Percentiles rank a stretch among this genome's conserved stretches.
Evolutionary conservation across 192 early-diverging fungal species (phyloP).

Genomic region (Entrophospora sp.): DNA sequence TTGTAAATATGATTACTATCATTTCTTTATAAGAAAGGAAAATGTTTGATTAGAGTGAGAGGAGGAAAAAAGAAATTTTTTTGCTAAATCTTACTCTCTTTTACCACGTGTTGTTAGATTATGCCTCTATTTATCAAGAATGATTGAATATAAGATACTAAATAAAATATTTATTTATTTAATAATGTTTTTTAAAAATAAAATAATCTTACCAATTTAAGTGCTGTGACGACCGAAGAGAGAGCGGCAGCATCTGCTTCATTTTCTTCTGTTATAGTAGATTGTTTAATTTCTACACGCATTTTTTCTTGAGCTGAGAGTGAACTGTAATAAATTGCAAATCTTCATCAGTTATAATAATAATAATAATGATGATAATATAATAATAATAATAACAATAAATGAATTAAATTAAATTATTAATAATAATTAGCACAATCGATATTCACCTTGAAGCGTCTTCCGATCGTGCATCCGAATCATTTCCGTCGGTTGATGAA

Average conservation of each 20-base stretch:
- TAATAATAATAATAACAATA: not conserved
- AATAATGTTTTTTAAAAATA: not conserved
- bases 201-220: slow-evolving; percentile 24
- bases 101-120: slow-evolving; percentile 19
- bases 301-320: slow-evolving; percentile 16
- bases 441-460: slow-evolving; percentile 27
- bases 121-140: slow-evolving; percentile 20
- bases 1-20: no score
- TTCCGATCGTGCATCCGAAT: slow-evolving; percentile 33
- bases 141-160: not conserved
- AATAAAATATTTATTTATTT: not conserved
- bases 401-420: not conserved
- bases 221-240: slow-evolving; percentile 24
- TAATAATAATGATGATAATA: not conserved
- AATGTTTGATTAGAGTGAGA: not conserved
- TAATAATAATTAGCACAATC: not conserved
- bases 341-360: not conserved
- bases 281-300: slow-evolving; percentile 33
- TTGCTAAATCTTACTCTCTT: slow-evolving; percentile 27
- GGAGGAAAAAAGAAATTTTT: not conserved
- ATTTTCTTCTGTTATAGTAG: slow-evolving; percentile 21
- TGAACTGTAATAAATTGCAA: not conserved
- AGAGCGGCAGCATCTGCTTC: slow-evolving; percentile 23
- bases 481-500: slow-evolving; percentile 23
- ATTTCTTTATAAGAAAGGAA: no score